Percentiles rank a stretch among this genome's conserved stretches.
Conservation (phyloP, 208 protist genomes). For the Trypanosoma avium region DNA sequence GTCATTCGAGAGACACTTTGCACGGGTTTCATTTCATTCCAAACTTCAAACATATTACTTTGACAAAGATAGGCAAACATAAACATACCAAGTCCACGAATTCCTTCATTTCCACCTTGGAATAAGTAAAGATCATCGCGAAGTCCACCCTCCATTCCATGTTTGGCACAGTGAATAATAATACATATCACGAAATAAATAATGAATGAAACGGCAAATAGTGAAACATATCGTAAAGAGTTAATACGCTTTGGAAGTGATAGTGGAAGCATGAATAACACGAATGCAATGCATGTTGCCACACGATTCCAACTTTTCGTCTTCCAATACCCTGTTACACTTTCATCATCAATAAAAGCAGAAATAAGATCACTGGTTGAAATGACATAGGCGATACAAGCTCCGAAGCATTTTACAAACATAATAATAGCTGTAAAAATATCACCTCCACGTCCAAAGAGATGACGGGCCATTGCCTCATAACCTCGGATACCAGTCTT, state of each 20-base stretch:
- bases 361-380: slow-evolving; percentile 64
- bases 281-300: slow-evolving; percentile 61
- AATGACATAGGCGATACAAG: slow-evolving; percentile 80
- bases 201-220: slow-evolving; percentile 67
- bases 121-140: slow-evolving; percentile 33
- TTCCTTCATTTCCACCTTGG: slow-evolving; percentile 38
- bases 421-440: slow-evolving; percentile 74
- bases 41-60: slow-evolving; percentile 77
- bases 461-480: slow-evolving; percentile 64
- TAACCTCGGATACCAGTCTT: slow-evolving; percentile 77
- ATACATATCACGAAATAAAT: slow-evolving; percentile 57
- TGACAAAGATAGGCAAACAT: slow-evolving; percentile 84
- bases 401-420: slow-evolving; percentile 82
- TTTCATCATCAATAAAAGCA: slow-evolving; percentile 39
- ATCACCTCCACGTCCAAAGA: slow-evolving; percentile 68
- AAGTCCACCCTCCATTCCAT: slow-evolving; percentile 41
- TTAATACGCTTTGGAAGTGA: slow-evolving; percentile 88
- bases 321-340: slow-evolving; percentile 42
- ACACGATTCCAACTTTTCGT: slow-evolving; percentile 41
- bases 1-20: slow-evolving; percentile 51
- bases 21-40: slow-evolving; percentile 61
- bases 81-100: slow-evolving; percentile 71
- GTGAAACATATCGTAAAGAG: slow-evolving; percentile 79
- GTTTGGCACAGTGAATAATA: slow-evolving; percentile 32
- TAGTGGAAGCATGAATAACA: slow-evolving; percentile 75